A percentile compares a stretch with the other conserved stretches of the same genome.
Evolutionary conservation across 306 rosid species (phyloP).

Genomic region (Lathyrus tuberosus): DNA sequence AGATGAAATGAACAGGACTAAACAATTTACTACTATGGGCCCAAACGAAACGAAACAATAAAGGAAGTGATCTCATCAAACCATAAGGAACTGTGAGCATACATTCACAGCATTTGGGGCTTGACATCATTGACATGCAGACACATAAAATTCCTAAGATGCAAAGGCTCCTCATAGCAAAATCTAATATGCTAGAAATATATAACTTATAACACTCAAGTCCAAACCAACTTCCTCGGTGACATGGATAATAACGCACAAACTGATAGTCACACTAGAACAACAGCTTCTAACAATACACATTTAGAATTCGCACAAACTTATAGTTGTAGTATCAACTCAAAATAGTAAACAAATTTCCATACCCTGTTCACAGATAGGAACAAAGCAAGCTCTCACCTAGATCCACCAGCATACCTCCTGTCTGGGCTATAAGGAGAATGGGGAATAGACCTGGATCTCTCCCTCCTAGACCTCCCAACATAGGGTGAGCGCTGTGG

Average conservation of each 20-base stretch:
- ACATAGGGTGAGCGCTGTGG: conserved; percentile 71
- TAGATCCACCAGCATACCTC: conserved; percentile 66
- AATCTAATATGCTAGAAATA: not conserved
- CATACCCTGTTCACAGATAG: conserved; percentile 6
- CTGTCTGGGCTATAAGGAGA: conserved; percentile 83
- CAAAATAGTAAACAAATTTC: not conserved
- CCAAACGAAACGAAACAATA: not conserved
- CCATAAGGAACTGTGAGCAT: not conserved
- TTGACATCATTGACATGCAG: not conserved
- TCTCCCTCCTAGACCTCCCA: conserved; percentile 86
- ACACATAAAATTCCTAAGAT: not conserved
- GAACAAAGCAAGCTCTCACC: conserved; percentile 46
- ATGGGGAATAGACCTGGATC: conserved; percentile 72
- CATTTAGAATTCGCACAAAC: conserved; percentile 5
- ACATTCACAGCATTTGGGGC: conserved; percentile 1
- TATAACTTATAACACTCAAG: not conserved
- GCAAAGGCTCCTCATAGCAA: not conserved
- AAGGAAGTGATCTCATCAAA: not conserved
- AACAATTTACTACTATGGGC: not conserved
- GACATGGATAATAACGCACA: not conserved
- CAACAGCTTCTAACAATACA: not conserved
- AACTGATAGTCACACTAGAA: conserved; percentile 7
- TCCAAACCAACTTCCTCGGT: not conserved
- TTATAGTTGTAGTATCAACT: conserved; percentile 17
- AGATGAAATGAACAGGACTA: not conserved